Conservation (phyloP, 768 basidiomycete genomes). For the Epithele typhae region DNA sequence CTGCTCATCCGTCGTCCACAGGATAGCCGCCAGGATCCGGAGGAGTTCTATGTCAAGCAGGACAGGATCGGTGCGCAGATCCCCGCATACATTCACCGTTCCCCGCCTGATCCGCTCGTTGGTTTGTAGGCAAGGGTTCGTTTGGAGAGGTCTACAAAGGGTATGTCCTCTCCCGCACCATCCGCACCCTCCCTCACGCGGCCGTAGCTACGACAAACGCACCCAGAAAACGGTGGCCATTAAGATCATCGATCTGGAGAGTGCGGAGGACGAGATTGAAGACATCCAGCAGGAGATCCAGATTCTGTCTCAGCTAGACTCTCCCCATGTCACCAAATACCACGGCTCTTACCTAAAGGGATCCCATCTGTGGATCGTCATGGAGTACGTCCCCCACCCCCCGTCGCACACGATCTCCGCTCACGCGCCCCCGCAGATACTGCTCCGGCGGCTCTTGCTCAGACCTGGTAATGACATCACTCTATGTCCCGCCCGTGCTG, state of each 20-base stretch:
- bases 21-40: constrained; percentile 85
- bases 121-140: constrained; percentile 82
- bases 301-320: constrained; percentile 94
- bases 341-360: constrained; percentile 96
- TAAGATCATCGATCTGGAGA: constrained; percentile 99
- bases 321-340: constrained; percentile 95
- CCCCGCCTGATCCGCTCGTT: background rate
- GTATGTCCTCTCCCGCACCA: constrained; percentile 37
- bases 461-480: constrained; percentile 64
- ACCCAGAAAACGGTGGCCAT: constrained; percentile 98
- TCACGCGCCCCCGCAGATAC: constrained; percentile 49
- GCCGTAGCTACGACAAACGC: constrained; percentile 81
- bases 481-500: constrained; percentile 2
- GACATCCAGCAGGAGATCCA: constrained; percentile 99
- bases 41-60: constrained; percentile 96
- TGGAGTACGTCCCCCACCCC: constrained; percentile 62
- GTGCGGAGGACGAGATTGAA: constrained; percentile 99
- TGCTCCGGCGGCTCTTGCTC: constrained; percentile 98
- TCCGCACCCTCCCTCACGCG: background rate
- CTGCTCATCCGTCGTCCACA: constrained; percentile 24
- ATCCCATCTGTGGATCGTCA: constrained; percentile 97
- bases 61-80: constrained; percentile 81
- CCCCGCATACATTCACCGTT: constrained; percentile 9
- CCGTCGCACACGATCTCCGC: background rate
- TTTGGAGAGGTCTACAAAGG: constrained; percentile 99